Percentiles rank a stretch among this genome's conserved stretches.
phyloP scores from a whole-genome alignment of 2,329 filamentous ascomycete genomes.

The Ascochyta pisi region DNA sequence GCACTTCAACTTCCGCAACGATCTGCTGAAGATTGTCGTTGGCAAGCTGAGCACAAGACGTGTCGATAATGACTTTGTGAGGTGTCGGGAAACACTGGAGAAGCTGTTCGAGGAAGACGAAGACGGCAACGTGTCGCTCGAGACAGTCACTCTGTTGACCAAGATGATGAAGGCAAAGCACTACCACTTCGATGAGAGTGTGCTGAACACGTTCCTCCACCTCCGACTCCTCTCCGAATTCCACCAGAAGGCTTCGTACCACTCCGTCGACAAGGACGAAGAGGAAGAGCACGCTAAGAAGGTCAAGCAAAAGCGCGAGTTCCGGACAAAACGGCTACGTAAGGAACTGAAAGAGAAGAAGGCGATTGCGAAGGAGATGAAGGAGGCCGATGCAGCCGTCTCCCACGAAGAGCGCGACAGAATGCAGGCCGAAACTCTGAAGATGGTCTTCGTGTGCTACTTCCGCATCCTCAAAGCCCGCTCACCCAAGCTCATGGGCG shows the following conservation, averaged over 20 bases:
- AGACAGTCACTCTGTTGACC: constrained; percentile 81
- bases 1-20: constrained; percentile 95
- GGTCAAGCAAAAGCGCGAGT: constrained; percentile 77
- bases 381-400: constrained; percentile 87
- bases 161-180: constrained; percentile 95
- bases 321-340: constrained; percentile 85
- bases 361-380: constrained; percentile 89
- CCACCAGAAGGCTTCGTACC: constrained; percentile 79
- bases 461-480: constrained; percentile 91
- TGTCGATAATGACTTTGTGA: constrained; percentile 76
- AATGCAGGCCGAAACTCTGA: constrained; percentile 94
- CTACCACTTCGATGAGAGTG: constrained; percentile 81
- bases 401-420: constrained; percentile 90
- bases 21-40: constrained; percentile 86
- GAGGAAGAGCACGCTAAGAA: constrained; percentile 62
- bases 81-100: constrained; percentile 79
- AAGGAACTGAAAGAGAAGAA: constrained; percentile 88
- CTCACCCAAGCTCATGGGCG: constrained; percentile 88
- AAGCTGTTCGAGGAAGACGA: constrained; percentile 85
- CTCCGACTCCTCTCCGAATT: constrained; percentile 89
- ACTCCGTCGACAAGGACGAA: constrained; percentile 71
- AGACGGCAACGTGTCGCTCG: constrained; percentile 85
- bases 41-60: constrained; percentile 78
- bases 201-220: constrained; percentile 89
- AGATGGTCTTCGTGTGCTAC: constrained; percentile 93